Evolutionary conservation across 441 rosid species (phyloP), one percentile per base, ranked within the genome.

Genomic region (Jatropha podagrica): DNA sequence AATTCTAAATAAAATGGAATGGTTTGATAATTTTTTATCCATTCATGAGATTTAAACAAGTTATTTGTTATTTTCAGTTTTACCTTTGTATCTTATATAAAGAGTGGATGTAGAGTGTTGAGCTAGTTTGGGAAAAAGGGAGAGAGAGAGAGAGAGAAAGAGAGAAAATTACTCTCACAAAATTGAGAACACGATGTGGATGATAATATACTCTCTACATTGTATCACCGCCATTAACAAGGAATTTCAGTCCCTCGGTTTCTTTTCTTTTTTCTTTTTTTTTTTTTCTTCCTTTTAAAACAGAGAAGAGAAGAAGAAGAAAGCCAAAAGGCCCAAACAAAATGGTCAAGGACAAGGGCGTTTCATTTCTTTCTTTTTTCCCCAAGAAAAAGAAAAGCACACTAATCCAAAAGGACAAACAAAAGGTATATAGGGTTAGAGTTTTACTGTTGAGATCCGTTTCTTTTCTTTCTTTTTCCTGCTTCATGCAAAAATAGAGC

Each of bases 401-500:
- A 10, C 69, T 52, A 73, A 65, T 58, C 41, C 23, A 41, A 37
- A 69, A 32, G 1, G 10, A 65, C 44, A 8, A 67, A 38, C 20
- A 26, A 79, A 66, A 61, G 32, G 10, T 42, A 17, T n/a, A 7
- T 42, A 12, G 15, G 46, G 66, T 38, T 48, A 59, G 71, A 42
- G 26, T 48, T 20, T 46, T 2, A 49, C 63, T 41, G 7, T 65
- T 54, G 10, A 44, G 48, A 44, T 44, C 9, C 9, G 48, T 40
- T 52, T 54, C 8, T n/a, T 5, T n/a, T 37, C n/a, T 46, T 54
- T 1, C 48, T n/a, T 41, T 48, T 41, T 49, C 74, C 58, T 13
- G 11, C 41, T 55, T 75, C 78, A 88, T 41, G 89, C 90, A 70
- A 88, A 82, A 79, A 90, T 90, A 62, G 90, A 83, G 76, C 88